phyloP scores from a whole-genome alignment of 805 yeast species.

The Trichomonascus vanleenenianus region DNA sequence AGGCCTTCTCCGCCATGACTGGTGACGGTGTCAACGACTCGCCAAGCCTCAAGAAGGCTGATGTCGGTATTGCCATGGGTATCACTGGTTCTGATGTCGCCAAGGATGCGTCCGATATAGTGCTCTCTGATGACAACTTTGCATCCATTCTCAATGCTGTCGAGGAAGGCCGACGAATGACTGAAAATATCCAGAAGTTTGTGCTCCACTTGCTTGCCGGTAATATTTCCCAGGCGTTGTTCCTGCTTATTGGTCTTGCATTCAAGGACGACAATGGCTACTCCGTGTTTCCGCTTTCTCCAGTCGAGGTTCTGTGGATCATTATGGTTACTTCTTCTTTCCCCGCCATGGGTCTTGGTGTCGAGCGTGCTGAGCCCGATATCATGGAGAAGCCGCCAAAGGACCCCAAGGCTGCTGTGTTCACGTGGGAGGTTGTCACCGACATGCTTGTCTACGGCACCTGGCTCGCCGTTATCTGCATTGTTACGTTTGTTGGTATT shows the following conservation, averaged over 20 bases:
- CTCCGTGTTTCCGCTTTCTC: constrained; percentile 77
- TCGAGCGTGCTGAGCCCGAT: constrained; percentile 57
- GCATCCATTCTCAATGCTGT: constrained; percentile 72
- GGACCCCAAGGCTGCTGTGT: constrained; percentile 45
- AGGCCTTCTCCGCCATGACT: constrained; percentile 68
- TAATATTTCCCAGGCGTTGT: constrained; percentile 64
- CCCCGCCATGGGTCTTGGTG: constrained; percentile 79
- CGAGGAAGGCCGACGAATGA: constrained; percentile 76
- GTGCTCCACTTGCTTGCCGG: constrained; percentile 66
- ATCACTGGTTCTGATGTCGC: constrained; percentile 77
- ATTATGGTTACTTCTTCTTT: constrained; percentile 71
- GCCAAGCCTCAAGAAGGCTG: constrained; percentile 67
- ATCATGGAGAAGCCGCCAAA: constrained; percentile 59
- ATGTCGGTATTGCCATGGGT: constrained; percentile 83
- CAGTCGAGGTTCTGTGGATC: constrained; percentile 75
- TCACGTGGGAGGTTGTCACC: constrained; percentile 55
- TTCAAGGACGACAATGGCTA: constrained; percentile 53
- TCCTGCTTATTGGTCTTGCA: constrained; percentile 63
- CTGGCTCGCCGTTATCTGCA: constrained; percentile 65
- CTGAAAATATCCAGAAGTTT: constrained; percentile 69
- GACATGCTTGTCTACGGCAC: constrained; percentile 70
- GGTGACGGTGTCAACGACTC: constrained; percentile 83
- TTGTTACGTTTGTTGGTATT: constrained; percentile 55
- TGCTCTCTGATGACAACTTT: constrained; percentile 68
- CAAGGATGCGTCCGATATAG: constrained; percentile 75